Percentiles rank a stretch among this genome's conserved stretches.
Evolutionary conservation across 2,329 filamentous ascomycete genomes (phyloP).

Genomic region (Colletotrichum tabaci): DNA sequence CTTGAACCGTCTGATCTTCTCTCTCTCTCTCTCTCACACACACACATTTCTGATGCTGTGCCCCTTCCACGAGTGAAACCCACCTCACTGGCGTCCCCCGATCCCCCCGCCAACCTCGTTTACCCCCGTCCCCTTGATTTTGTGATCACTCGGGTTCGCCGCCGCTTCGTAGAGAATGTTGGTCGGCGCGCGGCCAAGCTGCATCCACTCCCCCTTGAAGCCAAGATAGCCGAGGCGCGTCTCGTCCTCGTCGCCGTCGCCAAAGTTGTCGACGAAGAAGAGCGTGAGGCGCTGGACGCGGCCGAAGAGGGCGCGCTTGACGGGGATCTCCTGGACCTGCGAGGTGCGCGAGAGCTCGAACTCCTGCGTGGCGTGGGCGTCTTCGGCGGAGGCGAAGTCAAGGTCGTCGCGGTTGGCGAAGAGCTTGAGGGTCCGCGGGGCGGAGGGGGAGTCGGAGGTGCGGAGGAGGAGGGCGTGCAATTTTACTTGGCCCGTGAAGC

Average conservation of each 20-base stretch:
- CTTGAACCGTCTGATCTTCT: neutral
- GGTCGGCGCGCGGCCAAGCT: conserved; percentile 82
- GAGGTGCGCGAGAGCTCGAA: conserved; percentile 83
- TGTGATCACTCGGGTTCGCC: conserved; percentile 91
- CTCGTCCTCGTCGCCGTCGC: conserved; percentile 83
- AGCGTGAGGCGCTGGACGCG: conserved; percentile 86
- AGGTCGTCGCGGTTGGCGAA: conserved; percentile 90
- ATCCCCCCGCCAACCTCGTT: conserved; percentile 71
- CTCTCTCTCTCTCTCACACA: neutral
- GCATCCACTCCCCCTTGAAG: conserved; percentile 84
- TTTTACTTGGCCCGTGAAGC: conserved; percentile 94
- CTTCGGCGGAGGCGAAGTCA: conserved; percentile 84
- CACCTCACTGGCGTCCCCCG: conserved; percentile 52
- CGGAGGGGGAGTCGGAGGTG: conserved; percentile 77
- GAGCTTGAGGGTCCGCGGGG: conserved; percentile 87
- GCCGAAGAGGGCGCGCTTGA: conserved; percentile 91
- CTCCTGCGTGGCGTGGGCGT: conserved; percentile 79
- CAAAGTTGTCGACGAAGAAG: conserved; percentile 95
- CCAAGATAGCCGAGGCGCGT: conserved; percentile 82
- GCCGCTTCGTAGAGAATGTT: conserved; percentile 95
- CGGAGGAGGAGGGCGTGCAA: conserved; percentile 91
- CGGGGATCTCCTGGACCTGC: conserved; percentile 88
- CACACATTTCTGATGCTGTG: neutral
- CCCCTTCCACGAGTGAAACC: neutral
- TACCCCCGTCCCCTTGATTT: conserved; percentile 69